Evolutionary conservation across 1,284 basidiomycete species (phyloP).

Genomic region (Hypsizygus ulmarius): DNA sequence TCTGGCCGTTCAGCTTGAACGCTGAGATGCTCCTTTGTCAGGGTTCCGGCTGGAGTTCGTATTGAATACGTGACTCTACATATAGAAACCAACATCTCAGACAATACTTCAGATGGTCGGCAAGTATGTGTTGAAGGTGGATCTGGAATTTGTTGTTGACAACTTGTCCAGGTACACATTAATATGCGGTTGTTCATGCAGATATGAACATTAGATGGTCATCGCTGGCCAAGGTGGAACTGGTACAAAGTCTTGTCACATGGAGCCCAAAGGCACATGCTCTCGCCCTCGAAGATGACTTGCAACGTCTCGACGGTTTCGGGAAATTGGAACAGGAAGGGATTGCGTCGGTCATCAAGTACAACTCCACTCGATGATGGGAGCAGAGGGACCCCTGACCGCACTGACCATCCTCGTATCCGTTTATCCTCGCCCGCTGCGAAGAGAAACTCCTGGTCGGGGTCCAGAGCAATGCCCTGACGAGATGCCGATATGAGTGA

Average conservation of each 20-base stretch:
- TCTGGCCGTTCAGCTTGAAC: too few relatives aligned
- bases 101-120: too few relatives aligned
- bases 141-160: neutral
- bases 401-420: constrained; percentile 66
- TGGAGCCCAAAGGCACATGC: constrained; percentile 42
- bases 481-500: neutral
- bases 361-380: constrained; percentile 6
- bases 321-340: constrained; percentile 37
- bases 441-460: constrained; percentile 64
- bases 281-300: constrained; percentile 36
- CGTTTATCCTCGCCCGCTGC: constrained; percentile 65
- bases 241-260: constrained; percentile 38
- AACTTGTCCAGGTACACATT: neutral
- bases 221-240: constrained; percentile 41
- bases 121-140: too few relatives aligned
- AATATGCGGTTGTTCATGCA: too few relatives aligned
- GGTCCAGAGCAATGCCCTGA: constrained; percentile 62
- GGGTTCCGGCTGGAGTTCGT: too few relatives aligned
- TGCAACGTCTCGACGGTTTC: constrained; percentile 44
- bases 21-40: too few relatives aligned
- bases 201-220: neutral
- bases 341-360: constrained; percentile 18
- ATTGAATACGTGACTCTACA: too few relatives aligned
- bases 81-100: too few relatives aligned
- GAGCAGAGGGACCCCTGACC: constrained; percentile 45